Base-by-base conservation (phyloP, 768 basidiomycete genomes). In the Suillus cothurnatus region DNA sequence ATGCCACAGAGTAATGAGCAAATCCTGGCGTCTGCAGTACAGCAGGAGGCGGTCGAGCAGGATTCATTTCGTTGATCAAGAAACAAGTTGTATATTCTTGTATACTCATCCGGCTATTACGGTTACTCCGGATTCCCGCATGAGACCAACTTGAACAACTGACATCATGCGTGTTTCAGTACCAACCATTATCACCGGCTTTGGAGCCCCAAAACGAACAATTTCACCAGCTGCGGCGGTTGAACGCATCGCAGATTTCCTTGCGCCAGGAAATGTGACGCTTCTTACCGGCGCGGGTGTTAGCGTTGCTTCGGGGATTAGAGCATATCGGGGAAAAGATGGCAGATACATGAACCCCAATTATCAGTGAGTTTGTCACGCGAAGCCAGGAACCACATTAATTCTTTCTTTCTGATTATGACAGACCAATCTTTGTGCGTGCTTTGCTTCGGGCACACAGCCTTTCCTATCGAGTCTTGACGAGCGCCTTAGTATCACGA, bases 281-380 rank as follows among this genome's bases (percentile, higher is more conserved):
- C 79, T 95, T 19, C 74, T 98, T 62, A 95, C 94, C 0, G 95
- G 95, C 3, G 97, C 97, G 0, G 97, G 97, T 8, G 93, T 97
- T 68, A 93, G 92, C 74, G 95, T 98, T 34, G 97, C 98, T 76
- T 94, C 92, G 32, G 97, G 97, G 53, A 97, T 99, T 66, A 83
- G 94, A 69, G 95, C 95, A n/a, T 97, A 98, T 77, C 81, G 95
- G 64, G 95, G 95, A 1, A 74, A 73, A 66, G 92, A 96, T 72
- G 95, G 95, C 19, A 81, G 89, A 68, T 94, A 94, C 76, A 87
- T 92, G 86, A 93, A 94, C 71, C 92, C 91, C n/a, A 90, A 94
- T 75, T 94, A 92, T 81, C 90, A 88, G 92, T 93, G 71, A 69
- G 85, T 64, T 70, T 62, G 0, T 28, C 26, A 38, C 15, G 8